A percentile compares a stretch with the other conserved stretches of the same genome.
phyloP scores from a whole-genome alignment of 2,329 filamentous ascomycete species.

The Pestalotiopsis sp. region DNA sequence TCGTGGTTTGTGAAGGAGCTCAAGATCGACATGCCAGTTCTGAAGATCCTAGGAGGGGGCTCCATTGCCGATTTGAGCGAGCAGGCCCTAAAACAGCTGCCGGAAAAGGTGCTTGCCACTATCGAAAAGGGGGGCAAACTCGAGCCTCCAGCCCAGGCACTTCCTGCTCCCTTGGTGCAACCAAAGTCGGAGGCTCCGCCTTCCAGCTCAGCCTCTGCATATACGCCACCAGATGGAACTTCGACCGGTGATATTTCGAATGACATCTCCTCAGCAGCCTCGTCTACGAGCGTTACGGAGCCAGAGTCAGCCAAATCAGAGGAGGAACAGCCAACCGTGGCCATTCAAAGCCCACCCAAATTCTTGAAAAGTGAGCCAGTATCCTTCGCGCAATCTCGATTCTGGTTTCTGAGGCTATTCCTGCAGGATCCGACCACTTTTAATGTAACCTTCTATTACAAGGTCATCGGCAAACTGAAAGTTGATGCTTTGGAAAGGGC shows the following conservation, averaged over 20 bases:
- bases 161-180: no score
- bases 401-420: conserved; percentile 28
- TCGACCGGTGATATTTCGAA: background rate
- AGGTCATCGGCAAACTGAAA: background rate
- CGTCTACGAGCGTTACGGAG: background rate
- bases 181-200: no score
- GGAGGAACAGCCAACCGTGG: background rate
- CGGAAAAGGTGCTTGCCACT: background rate
- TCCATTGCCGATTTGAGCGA: background rate
- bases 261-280: background rate
- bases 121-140: background rate
- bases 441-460: background rate
- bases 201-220: no score
- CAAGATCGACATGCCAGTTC: conserved; percentile 38
- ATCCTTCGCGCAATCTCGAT: conserved; percentile 33
- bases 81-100: background rate
- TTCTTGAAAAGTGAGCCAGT: conserved; percentile 20
- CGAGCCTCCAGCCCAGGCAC: background rate
- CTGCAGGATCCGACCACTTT: conserved; percentile 31
- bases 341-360: background rate
- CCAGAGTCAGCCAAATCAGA: background rate
- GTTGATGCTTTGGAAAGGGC: conserved; percentile 26
- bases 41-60: conserved; percentile 38
- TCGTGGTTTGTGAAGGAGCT: conserved; percentile 17
- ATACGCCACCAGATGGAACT: background rate